Evolutionary conservation across 768 basidiomycete species (phyloP), one percentile per base, ranked within the genome.

Genomic region (Boletus vermiculosoides): DNA sequence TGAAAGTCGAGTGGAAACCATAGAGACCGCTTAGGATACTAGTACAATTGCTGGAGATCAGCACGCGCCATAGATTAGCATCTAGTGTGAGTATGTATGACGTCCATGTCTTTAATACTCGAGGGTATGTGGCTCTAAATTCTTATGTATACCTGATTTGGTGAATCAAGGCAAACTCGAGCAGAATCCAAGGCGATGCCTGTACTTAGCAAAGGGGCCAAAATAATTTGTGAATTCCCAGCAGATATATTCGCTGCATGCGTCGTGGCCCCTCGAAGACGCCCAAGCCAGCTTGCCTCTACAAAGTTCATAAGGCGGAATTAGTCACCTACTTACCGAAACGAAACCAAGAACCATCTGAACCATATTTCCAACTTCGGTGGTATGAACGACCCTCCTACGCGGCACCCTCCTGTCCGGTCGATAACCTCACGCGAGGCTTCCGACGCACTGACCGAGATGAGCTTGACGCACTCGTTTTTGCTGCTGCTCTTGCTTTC

Each of bases 401-500:
- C 25, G 40, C 20, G 36, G 48, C 47, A 34, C 33, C 46, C 42
- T 57, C 61, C 31, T 50, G 20, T 25, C 36, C 55, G 15, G 57
- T 57, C 20, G 60, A 61, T 6, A 71, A 50, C 15, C 40, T 68
- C 28, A 72, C 11, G 22, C 65, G 65, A 49, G 56, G 55, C 41
- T 66, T 69, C 22, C 59, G 65, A 36, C 34, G 61, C 30, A 54
- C 36, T 23, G 57, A 20, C 16, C 51, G 57, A 41, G 62, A 66
- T 36, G 56, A 55, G 31, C 31, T 25, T 6, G 57, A 44, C 31
- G 25, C 28, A 33, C 56, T 68, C 36, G 59, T 64, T 63, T 78
- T 88, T 2, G 83, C 82, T 36, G 73, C 77, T 13, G 72, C 71
- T 58, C 77, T 83, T 20, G 78, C 83, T 64, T 75, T 74, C 37